These are phyloP conservation scores for Talaromyces verruculosus DNA, from an alignment of 2,329 filamentous ascomycete genomes.

Conservation along the genomic window DNA sequence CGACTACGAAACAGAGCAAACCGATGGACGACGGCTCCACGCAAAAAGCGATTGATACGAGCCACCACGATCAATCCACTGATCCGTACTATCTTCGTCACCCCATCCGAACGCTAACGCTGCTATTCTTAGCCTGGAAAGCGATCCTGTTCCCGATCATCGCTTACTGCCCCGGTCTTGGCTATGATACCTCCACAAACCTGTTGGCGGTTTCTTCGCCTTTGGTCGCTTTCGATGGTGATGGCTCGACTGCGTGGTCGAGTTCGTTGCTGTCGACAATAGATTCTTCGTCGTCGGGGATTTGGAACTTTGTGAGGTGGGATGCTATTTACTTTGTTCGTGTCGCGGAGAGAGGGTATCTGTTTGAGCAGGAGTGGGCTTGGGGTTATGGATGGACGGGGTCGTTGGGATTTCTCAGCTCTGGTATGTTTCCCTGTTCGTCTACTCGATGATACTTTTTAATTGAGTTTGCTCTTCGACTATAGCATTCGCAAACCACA, in stretches of 20 bases:
- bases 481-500: background rate
- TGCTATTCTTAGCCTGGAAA: conserved; percentile 58
- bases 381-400: conserved; percentile 59
- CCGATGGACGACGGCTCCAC: background rate
- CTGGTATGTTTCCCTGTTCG: conserved; percentile 30
- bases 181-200: conserved; percentile 63
- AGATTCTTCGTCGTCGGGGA: conserved; percentile 27
- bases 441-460: background rate
- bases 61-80: background rate
- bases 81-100: conserved; percentile 21
- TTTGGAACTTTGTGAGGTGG: conserved; percentile 57
- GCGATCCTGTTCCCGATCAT: conserved; percentile 52
- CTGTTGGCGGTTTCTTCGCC: conserved; percentile 43
- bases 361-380: conserved; percentile 67
- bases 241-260: background rate
- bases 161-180: conserved; percentile 54
- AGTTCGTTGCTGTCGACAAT: background rate
- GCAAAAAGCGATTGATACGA: background rate
- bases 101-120: conserved; percentile 37
- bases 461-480: background rate
- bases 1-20: background rate
- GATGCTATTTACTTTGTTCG: conserved; percentile 62
- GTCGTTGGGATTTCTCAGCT: conserved; percentile 41
- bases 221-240: background rate
- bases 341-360: conserved; percentile 54